These are phyloP conservation scores for Boletus reticuloceps DNA, from an alignment of 768 basidiomycete species.

Conservation along the genomic window DNA sequence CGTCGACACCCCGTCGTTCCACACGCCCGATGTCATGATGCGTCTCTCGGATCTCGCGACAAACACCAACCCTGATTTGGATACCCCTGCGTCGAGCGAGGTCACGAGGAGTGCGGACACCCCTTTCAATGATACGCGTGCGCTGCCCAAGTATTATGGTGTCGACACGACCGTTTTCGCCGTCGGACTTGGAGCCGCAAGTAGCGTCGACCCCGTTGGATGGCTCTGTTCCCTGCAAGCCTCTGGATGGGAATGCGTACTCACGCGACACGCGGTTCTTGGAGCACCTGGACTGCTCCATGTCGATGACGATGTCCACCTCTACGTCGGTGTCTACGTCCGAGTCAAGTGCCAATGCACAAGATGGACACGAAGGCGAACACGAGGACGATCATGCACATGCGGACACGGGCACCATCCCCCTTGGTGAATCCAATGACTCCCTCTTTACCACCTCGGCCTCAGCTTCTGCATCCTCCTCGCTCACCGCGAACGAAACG, in stretches of 20 bases:
- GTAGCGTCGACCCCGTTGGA: slow-evolving; percentile 12
- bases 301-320: slow-evolving; percentile 10
- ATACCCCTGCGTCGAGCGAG: slow-evolving; percentile 15
- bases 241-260: background rate
- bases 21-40: slow-evolving; percentile 11
- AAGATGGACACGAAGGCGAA: background rate
- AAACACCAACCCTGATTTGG: background rate
- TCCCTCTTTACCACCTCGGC: slow-evolving; percentile 28
- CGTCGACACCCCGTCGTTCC: slow-evolving; percentile 1
- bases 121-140: slow-evolving; percentile 20
- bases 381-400: background rate
- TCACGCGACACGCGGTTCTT: slow-evolving; percentile 18
- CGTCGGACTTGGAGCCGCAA: slow-evolving; percentile 3
- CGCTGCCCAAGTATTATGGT: slow-evolving; percentile 14
- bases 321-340: slow-evolving; percentile 12
- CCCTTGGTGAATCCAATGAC: slow-evolving; percentile 26
- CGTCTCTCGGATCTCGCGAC: slow-evolving; percentile 18
- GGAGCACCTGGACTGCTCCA: slow-evolving; percentile 19
- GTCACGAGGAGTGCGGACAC: slow-evolving; percentile 6
- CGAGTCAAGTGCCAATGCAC: background rate
- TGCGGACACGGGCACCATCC: slow-evolving; percentile 2
- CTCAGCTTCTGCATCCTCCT: slow-evolving; percentile 15
- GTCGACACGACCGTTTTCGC: slow-evolving; percentile 9
- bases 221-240: background rate
- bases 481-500: slow-evolving; percentile 19